A percentile compares a stretch with the other conserved stretches of the same genome.
phyloP scores from a whole-genome alignment of 1,284 basidiomycete genomes.

The Cystobasidium sp. region DNA sequence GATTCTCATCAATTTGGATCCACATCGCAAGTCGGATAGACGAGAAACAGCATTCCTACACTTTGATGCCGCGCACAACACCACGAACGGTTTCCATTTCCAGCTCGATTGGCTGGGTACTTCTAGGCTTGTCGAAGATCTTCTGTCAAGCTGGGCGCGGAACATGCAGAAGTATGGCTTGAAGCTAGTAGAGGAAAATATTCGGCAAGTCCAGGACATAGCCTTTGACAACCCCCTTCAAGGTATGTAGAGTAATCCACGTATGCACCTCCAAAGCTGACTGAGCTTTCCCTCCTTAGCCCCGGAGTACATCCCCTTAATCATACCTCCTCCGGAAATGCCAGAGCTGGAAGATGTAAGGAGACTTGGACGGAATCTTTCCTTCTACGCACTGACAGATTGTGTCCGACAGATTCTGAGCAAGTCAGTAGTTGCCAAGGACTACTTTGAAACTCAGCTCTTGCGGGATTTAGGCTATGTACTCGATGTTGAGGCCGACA shows the following conservation, averaged over 20 bases:
- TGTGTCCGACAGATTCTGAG: constrained; percentile 12
- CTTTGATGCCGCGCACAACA: constrained; percentile 90
- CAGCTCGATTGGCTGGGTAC: constrained; percentile 98
- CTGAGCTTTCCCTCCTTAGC: constrained; percentile 66
- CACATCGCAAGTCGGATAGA: constrained; percentile 74
- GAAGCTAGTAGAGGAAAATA: constrained; percentile 69
- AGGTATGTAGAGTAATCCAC: constrained; percentile 72
- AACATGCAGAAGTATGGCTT: constrained; percentile 88
- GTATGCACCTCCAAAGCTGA: constrained; percentile 74
- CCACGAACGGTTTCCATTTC: constrained; percentile 87
- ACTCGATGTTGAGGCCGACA: constrained; percentile 74
- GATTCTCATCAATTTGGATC: constrained; percentile 84
- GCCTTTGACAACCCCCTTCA: constrained; percentile 78
- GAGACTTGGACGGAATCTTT: neutral
- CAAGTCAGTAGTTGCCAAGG: constrained; percentile 18
- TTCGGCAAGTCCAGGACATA: constrained; percentile 82
- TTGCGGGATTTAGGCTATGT: constrained; percentile 50
- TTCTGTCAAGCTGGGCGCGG: constrained; percentile 80
- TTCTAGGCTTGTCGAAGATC: constrained; percentile 91
- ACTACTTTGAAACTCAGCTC: constrained; percentile 47
- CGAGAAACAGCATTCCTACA: constrained; percentile 85
- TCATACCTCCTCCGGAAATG: constrained; percentile 42
- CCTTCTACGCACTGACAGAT: neutral
- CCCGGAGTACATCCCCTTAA: constrained; percentile 62
- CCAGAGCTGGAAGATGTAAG: constrained; percentile 20